A percentile compares a stretch with the other conserved stretches of the same genome.
phyloP scores from a whole-genome alignment of 2,329 filamentous ascomycete species.

The Hypoxylon sp. region DNA sequence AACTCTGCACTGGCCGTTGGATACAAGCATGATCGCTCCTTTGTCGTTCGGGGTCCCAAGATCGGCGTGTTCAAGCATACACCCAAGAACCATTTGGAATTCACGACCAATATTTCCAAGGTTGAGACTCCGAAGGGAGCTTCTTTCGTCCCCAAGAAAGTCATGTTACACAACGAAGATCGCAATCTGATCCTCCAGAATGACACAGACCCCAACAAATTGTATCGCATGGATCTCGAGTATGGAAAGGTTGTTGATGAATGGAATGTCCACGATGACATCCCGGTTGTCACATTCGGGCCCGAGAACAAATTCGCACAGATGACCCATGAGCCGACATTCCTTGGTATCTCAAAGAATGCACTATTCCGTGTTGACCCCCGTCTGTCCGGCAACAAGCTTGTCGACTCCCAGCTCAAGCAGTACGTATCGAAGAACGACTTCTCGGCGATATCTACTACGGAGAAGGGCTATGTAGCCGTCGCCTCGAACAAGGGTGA shows the following conservation, averaged over 20 bases:
- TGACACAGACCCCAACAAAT: constrained; percentile 83
- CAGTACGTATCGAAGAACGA: constrained; percentile 98
- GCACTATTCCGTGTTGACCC: constrained; percentile 95
- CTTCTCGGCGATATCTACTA: constrained; percentile 94
- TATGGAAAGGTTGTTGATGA: constrained; percentile 98
- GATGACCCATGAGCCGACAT: constrained; percentile 95
- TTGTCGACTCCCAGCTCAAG: constrained; percentile 93
- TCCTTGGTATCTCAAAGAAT: constrained; percentile 92
- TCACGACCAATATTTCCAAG: constrained; percentile 97
- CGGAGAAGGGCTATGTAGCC: constrained; percentile 95
- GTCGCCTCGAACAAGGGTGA: constrained; percentile 98
- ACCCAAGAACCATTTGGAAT: constrained; percentile 90
- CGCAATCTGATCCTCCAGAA: constrained; percentile 92
- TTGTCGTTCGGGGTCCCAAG: constrained; percentile 96
- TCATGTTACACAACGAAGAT: constrained; percentile 95
- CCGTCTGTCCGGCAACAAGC: constrained; percentile 88
- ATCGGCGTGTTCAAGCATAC: constrained; percentile 99
- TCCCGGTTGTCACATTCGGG: constrained; percentile 90
- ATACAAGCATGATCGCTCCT: constrained; percentile 96
- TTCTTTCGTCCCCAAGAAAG: constrained; percentile 93
- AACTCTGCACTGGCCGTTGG: constrained; percentile 96
- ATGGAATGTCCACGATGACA: constrained; percentile 98
- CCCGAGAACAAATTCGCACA: constrained; percentile 98
- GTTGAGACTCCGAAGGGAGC: constrained; percentile 89
- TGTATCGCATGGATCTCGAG: constrained; percentile 98